Base-by-base conservation (phyloP, 1,284 basidiomycete species). In the Lentinus polychrous region DNA sequence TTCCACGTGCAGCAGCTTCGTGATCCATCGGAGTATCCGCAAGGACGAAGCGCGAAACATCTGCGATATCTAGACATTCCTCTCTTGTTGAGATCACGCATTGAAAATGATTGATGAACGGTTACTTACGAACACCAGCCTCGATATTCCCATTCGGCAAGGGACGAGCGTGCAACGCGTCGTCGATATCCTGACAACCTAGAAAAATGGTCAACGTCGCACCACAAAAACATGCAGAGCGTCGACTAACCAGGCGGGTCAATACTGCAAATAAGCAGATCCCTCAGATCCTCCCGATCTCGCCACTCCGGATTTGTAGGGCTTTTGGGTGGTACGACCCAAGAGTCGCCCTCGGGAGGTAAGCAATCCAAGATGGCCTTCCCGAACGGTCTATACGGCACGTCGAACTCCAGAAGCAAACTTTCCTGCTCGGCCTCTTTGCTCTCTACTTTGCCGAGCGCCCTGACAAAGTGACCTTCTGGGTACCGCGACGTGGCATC, bases 111-210 rank as follows among this genome's bases (percentile, higher is more conserved):
- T n/a, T n/a, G 41, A 14, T 20, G 42, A 17, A 27, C 27, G 27
- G 10, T 27, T 14, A 89, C 93, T 76, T 60, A 96, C 93, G 95
- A 55, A 99, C 96, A 45, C 96, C 96, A 24, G 94, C 94, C 65
- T 99, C 91, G 53, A 98, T 91, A 65, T 96, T 94, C 2, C 95
- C 95, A 60, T 96, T 97, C 0, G 92, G 83, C 23, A 99, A 71
- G 42, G 68, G 74, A 46, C 87, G 79, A 8, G 96, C 96, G 66
- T 99, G 96, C n/a, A 99, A 71, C 0, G 96, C 96, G 66, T 99
- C 96, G 63, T 99, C 96, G 38, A 99, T 99, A 69, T 99, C 96
- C 63, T 97, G 93, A 67, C 96, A 99, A 34, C 85, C 94, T 88
- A 44, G 37, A 31, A 11, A 17, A 23, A 20, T 32, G 46, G 38